These are phyloP conservation scores for Globisporangium middletonii DNA, from an alignment of 352 stramenopile genomes.

Conservation along the genomic window DNA sequence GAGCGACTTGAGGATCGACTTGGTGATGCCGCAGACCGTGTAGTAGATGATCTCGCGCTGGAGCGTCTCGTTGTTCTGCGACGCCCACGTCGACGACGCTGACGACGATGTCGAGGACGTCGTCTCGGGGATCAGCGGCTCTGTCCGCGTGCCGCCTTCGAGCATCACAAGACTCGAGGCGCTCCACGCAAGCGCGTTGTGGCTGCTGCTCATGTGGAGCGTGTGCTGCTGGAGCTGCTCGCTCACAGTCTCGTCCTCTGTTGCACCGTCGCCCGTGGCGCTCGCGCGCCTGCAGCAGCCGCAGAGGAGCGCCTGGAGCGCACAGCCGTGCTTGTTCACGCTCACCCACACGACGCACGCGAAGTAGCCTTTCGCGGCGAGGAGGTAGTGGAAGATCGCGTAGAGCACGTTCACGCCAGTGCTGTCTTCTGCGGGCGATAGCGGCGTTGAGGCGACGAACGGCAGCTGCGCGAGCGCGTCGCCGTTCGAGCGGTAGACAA, in stretches of 20 bases:
- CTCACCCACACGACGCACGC: slow-evolving; percentile 56
- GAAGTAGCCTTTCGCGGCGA: slow-evolving; percentile 62
- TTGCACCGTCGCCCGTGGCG: not conserved
- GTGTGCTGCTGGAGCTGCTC: not conserved
- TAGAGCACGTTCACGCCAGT: slow-evolving; percentile 28
- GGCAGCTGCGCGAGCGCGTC: slow-evolving; percentile 30
- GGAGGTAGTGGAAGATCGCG: slow-evolving; percentile 48
- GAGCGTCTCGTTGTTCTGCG: slow-evolving; percentile 67
- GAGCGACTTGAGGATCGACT: slow-evolving; percentile 54
- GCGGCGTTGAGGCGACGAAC: slow-evolving; percentile 10
- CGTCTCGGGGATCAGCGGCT: too few species aligned
- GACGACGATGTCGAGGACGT: slow-evolving; percentile 14
- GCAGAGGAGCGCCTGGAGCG: slow-evolving; percentile 24
- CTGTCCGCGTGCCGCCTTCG: not conserved
- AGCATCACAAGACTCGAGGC: slow-evolving; percentile 10
- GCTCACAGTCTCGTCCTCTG: not conserved
- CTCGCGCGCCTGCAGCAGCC: slow-evolving; percentile 3
- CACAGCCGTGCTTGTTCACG: slow-evolving; percentile 60
- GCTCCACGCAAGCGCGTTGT: slow-evolving; percentile 6
- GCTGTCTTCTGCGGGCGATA: not conserved
- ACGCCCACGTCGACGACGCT: slow-evolving; percentile 32
- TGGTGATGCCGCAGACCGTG: slow-evolving; percentile 74
- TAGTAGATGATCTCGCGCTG: slow-evolving; percentile 85
- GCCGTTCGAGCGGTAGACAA: slow-evolving; percentile 46
- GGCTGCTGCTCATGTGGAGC: not conserved